phyloP scores from a whole-genome alignment of 1,284 basidiomycete species.

The Moniliella sp. region DNA sequence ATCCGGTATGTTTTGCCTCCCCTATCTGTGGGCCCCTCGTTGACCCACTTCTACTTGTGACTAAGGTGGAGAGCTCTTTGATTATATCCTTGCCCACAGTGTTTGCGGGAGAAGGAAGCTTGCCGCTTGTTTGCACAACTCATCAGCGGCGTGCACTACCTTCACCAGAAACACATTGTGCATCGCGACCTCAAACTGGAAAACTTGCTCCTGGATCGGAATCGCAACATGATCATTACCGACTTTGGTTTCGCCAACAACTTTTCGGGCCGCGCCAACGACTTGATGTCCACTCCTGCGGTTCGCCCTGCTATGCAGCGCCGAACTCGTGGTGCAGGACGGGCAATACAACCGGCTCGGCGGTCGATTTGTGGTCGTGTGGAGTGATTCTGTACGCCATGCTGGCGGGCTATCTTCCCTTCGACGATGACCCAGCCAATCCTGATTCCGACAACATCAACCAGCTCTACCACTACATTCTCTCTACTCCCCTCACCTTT shows the following conservation, averaged over 20 bases:
- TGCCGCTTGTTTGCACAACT: constrained; percentile 92
- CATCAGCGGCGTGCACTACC: constrained; percentile 93
- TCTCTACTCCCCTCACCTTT: constrained; percentile 37
- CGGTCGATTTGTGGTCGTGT: constrained; percentile 97
- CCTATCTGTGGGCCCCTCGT: no score
- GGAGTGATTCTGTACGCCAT: constrained; percentile 98
- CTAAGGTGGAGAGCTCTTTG: constrained; percentile 84
- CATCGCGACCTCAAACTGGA: constrained; percentile 98
- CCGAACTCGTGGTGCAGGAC: constrained; percentile 97
- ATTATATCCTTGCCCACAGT: constrained; percentile 94
- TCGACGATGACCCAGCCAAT: constrained; percentile 94
- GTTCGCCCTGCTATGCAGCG: constrained; percentile 90
- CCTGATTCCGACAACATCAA: constrained; percentile 99
- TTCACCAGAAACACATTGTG: constrained; percentile 95
- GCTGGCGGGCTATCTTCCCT: constrained; percentile 96
- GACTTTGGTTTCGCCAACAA: constrained; percentile 98
- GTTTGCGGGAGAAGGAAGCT: constrained; percentile 81
- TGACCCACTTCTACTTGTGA: no score
- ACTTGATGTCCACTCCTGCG: constrained; percentile 98
- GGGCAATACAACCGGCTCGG: constrained; percentile 83
- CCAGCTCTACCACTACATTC: constrained; percentile 95
- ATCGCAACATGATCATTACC: constrained; percentile 96
- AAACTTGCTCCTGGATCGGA: constrained; percentile 83
- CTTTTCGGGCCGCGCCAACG: constrained; percentile 56
- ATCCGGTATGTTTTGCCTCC: constrained; percentile 47